Conservation (phyloP, 129 eudicot genomes). For the Heracleum sosnowskyi region DNA sequence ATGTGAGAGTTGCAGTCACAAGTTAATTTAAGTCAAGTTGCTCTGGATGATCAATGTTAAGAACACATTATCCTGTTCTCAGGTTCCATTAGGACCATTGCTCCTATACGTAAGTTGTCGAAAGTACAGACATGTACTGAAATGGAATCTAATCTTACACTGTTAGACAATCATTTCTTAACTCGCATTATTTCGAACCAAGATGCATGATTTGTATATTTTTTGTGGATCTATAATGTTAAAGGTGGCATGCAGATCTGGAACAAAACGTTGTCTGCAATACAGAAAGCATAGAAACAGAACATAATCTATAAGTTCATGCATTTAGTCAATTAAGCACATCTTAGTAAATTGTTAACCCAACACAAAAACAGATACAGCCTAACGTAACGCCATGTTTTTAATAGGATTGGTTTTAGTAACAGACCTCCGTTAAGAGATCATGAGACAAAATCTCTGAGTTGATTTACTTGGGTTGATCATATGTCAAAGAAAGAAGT, state of each 20-base stretch:
- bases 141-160: constrained; percentile 7
- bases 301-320: constrained; percentile 6
- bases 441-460: background rate
- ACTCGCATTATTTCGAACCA: background rate
- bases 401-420: background rate
- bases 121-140: background rate
- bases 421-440: background rate
- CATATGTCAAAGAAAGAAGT: no score
- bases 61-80: background rate
- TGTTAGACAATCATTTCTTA: background rate
- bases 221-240: background rate
- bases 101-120: background rate
- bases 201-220: background rate
- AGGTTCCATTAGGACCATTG: background rate
- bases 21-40: background rate
- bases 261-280: background rate
- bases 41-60: background rate
- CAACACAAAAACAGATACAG: background rate
- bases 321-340: background rate
- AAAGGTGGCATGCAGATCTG: background rate
- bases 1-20: background rate
- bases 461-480: background rate
- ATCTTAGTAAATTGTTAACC: background rate
- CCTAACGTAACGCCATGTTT: background rate
- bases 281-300: background rate